Conservation (phyloP, 495 filamentous ascomycete genomes). For the Penicillium coffeae region DNA sequence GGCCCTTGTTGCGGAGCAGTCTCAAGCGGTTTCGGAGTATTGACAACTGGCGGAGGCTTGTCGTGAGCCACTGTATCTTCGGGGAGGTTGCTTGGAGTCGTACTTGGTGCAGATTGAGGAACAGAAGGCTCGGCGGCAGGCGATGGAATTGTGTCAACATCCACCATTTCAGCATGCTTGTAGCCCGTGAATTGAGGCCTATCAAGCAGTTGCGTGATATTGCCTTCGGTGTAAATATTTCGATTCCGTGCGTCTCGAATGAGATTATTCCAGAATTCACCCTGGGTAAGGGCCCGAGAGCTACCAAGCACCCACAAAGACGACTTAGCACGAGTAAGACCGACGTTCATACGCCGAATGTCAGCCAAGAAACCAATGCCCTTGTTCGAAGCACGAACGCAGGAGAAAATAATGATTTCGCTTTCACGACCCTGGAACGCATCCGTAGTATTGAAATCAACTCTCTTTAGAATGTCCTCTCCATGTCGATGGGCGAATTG, state of each 20-base stretch:
- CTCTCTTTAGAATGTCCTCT: conserved; percentile 63
- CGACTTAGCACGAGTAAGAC: conserved; percentile 90
- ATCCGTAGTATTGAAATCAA: conserved; percentile 98
- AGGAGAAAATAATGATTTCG: conserved; percentile 98
- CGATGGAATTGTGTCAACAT: conserved; percentile 18
- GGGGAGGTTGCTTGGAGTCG: no score
- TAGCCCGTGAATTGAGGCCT: conserved; percentile 47
- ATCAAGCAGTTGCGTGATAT: conserved; percentile 51
- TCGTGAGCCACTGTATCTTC: no score
- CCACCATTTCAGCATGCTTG: conserved; percentile 47
- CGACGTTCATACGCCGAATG: conserved; percentile 99
- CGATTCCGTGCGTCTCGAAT: conserved; percentile 74
- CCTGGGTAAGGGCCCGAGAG: conserved; percentile 75
- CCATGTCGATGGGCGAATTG: conserved; percentile 71
- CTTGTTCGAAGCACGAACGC: conserved; percentile 85
- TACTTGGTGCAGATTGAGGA: no score
- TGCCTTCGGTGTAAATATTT: conserved; percentile 70
- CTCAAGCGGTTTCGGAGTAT: no score
- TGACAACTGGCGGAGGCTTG: no score
- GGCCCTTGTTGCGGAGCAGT: conserved; percentile 29
- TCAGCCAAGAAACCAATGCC: conserved; percentile 98
- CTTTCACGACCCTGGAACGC: conserved; percentile 96
- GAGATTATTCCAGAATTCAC: conserved; percentile 83
- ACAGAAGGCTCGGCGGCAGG: conserved; percentile 10
- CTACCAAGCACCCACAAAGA: conserved; percentile 95